phyloP scores from a whole-genome alignment of 768 basidiomycete genomes.

The Exidia glandulosa region DNA sequence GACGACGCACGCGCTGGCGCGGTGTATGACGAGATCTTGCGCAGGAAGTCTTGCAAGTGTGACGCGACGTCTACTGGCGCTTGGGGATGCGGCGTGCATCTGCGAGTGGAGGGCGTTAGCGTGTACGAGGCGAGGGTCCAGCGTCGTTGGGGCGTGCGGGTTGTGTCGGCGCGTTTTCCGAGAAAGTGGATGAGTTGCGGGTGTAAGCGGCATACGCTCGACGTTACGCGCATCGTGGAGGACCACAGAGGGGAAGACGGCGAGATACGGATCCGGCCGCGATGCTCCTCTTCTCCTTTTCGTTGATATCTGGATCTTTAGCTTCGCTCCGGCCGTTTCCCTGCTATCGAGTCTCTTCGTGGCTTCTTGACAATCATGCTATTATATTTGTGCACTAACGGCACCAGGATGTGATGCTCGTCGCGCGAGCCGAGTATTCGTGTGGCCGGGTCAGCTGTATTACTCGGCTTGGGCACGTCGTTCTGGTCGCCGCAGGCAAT shows the following conservation, averaged over 20 bases:
- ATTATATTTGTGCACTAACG: no score
- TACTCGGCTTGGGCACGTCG: no score
- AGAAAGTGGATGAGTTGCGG: slow-evolving; percentile 54
- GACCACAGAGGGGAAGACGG: not conserved
- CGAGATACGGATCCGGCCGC: no score
- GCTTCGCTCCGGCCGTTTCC: no score
- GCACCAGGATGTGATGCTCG: no score
- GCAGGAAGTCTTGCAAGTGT: slow-evolving; percentile 34
- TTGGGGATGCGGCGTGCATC: slow-evolving; percentile 45
- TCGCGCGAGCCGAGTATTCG: no score
- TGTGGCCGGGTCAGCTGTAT: no score
- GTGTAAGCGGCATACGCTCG: slow-evolving; percentile 25
- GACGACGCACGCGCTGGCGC: not conserved
- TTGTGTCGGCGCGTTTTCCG: slow-evolving; percentile 44
- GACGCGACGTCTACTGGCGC: slow-evolving; percentile 53
- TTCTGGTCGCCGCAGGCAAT: no score
- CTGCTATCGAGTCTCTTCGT: no score
- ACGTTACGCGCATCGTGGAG: not conserved
- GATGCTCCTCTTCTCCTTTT: no score
- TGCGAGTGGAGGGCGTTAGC: slow-evolving; percentile 3
- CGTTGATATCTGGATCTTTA: no score
- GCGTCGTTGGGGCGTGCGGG: slow-evolving; percentile 29
- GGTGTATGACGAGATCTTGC: slow-evolving; percentile 22
- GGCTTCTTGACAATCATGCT: no score
- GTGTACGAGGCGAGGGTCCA: not conserved